Base-by-base conservation (phyloP, 257 asterid genomes). In the Linderniella brevidens region DNA sequence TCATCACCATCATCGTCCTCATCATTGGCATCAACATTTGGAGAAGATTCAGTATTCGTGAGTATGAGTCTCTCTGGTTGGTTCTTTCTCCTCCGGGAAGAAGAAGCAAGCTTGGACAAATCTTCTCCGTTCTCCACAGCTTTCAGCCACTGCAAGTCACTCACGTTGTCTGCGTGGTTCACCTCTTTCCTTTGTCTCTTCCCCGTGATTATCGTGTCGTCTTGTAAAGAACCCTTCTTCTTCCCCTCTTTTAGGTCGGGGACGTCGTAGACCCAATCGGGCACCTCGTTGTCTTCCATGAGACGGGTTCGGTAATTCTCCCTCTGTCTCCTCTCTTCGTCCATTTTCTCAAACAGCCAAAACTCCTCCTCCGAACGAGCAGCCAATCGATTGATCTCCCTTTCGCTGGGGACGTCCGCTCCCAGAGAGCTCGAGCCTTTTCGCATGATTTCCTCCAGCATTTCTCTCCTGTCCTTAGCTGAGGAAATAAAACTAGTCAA, bases 361-460 rank as follows among this genome's bases (percentile, higher is more conserved):
- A 71, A 90, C 58, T 90, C 99, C 69, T 90, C 96, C 0, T 85
- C 94, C 47, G 99, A 48, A 19, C 99, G 75, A 38, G 99, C 99
- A 46, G 99, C 99, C 42, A 90, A 75, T 54, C 96, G 83, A 54
- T 90, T 90, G 66, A 90, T 90, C 57, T 90, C 96, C 70, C 94
- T 67, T 70, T 85, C 96, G 35, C 86, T 85, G n/a, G 99, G 99
- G 52, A 90, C 94, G 17, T 90, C 99, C 13, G 82, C 64, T 59
- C 99, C 99, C 3, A 85, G 92, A 4, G 94, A 69, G 42, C 93
- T 79, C 19, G 92, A 69, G 32, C 99, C 99, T 62, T 54, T 79
- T 11, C 94, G 93, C 99, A 90, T 90, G 63, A 90, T 81, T 65
- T 81, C 99, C 73, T 79, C 94, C 60, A 90, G 46, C 93, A 90